phyloP scores from a whole-genome alignment of 2,329 filamentous ascomycete genomes.

The Arthroderma uncinatum region DNA sequence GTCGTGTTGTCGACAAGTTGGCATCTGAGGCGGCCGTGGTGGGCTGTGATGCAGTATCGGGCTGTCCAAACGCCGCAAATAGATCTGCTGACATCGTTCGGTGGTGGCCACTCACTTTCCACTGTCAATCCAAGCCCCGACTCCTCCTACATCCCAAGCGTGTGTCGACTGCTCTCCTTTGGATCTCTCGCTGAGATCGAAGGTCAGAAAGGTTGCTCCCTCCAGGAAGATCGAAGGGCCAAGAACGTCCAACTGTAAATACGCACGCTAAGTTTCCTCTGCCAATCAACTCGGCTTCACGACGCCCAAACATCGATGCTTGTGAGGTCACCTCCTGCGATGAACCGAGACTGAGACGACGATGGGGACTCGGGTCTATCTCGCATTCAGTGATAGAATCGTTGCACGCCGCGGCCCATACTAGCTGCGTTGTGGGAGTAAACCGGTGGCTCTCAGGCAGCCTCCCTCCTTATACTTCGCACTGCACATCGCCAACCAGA shows the following conservation, averaged over 20 bases:
- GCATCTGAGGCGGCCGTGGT: background rate
- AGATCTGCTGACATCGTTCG: constrained; percentile 43
- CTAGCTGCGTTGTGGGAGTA: background rate
- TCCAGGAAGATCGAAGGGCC: too few relatives aligned
- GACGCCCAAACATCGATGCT: background rate
- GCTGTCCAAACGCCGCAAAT: constrained; percentile 39
- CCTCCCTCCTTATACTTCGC: background rate
- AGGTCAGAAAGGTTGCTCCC: too few relatives aligned
- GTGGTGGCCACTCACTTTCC: background rate
- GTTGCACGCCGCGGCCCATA: background rate
- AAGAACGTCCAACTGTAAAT: background rate
- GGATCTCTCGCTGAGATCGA: too few relatives aligned
- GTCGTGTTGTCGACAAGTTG: background rate
- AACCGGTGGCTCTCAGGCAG: background rate
- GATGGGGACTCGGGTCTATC: background rate
- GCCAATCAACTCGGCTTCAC: too few relatives aligned
- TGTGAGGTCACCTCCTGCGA: background rate
- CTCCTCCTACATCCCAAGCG: background rate
- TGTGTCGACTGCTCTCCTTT: too few relatives aligned
- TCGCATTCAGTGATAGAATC: background rate
- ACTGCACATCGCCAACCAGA: background rate
- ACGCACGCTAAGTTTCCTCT: too few relatives aligned
- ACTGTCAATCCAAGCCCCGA: background rate
- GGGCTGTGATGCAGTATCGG: background rate
- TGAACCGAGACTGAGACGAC: background rate